Evolutionary conservation across 2,329 filamentous ascomycete species (phyloP).

Genomic region (Pyricularia grisea): DNA sequence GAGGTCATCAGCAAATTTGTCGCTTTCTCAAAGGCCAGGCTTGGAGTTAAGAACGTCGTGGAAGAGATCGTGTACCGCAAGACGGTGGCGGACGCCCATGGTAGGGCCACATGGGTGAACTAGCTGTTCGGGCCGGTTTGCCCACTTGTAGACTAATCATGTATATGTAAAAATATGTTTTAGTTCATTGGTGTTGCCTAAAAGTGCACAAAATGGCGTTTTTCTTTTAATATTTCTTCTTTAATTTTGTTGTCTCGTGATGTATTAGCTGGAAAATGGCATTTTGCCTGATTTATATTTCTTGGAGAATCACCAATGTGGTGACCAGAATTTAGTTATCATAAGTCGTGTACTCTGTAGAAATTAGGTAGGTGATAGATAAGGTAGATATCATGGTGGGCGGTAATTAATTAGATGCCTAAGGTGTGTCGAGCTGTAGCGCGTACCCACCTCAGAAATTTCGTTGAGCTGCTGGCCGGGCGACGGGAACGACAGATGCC

Average conservation of each 20-base stretch:
- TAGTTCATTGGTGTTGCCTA: background rate
- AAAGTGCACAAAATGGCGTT: background rate
- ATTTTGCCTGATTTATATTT: background rate
- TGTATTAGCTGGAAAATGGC: background rate
- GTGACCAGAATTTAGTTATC: background rate
- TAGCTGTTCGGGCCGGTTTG: background rate
- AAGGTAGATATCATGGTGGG: background rate
- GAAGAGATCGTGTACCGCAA: slow-evolving; percentile 58
- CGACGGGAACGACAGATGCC: background rate
- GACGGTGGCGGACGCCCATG: slow-evolving; percentile 26
- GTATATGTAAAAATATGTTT: background rate
- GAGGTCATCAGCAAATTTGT: slow-evolving; percentile 58
- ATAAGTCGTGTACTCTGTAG: background rate
- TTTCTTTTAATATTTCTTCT: background rate
- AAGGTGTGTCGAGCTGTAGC: background rate
- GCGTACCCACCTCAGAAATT: background rate
- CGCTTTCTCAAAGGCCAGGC: slow-evolving; percentile 48
- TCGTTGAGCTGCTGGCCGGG: background rate
- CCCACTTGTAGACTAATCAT: background rate
- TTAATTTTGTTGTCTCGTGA: background rate
- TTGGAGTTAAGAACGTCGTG: slow-evolving; percentile 61
- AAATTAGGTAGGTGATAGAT: background rate
- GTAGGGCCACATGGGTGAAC: slow-evolving; percentile 20
- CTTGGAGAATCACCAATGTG: no score
- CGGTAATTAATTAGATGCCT: no score